Evolutionary conservation across 306 rosid genomes (phyloP), one percentile per base, ranked within the genome.

Genomic region (Vicia sativa): DNA sequence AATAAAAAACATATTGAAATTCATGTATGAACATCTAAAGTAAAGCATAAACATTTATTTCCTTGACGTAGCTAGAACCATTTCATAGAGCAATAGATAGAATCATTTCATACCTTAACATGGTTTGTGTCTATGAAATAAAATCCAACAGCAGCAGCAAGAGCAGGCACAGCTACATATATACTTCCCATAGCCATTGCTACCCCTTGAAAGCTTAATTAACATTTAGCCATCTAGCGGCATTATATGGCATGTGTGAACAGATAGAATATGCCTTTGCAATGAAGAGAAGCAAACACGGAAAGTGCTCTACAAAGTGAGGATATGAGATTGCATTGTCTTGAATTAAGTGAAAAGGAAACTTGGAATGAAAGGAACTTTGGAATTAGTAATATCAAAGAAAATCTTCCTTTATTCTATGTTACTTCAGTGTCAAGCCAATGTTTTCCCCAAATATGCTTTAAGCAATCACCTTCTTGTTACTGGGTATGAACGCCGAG

Each of bases 131-230:
- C 78, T 6, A 71, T 16, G 65, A 88, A 75, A 68, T 72, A 81
- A 25, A 85, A 71, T 52, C 88, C 90, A 53, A 58, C 76, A 37
- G 82, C 82, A 39, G 86, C 84, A 49, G 73, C 78, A 61, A 77
- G 66, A 19, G 81, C 69, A 45, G 90, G 82, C 59, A 83, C 44
- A 35, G 80, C 77, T 9, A 67, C 75, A 28, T 73, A 77, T 31
- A 82, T 9, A 34, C 71, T 62, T 56, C 75, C 65, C 16, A n/a
- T 55, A 34, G 82, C 85, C 84, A 81, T 87, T 58, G 44, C 4
- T 35, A 31, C 60, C 10, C 39, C 42, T 19, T 19, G 45, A 71
- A 68, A 72, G 67, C n/a, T 43, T 23, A 67, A 45, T 72, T 69
- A 72, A 62, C 35, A 60, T 76, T 43, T 37, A 15, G 23, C 26